Conservation (phyloP, 1,284 basidiomycete species). For the Puccinia polysora region DNA sequence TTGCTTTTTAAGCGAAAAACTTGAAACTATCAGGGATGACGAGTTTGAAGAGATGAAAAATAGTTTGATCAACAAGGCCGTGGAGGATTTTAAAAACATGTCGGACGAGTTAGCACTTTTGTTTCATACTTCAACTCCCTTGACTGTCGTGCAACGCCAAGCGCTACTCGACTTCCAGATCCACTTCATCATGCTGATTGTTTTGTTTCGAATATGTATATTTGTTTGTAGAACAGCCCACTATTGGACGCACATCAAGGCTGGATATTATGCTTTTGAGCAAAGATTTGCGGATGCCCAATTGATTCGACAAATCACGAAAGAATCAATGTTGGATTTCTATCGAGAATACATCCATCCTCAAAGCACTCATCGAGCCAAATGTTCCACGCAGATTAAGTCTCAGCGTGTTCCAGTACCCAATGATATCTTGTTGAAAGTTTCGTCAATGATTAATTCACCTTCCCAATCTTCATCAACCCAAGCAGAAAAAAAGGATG, state of each 20-base stretch:
- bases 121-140: not conserved
- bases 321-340: slow-evolving; percentile 50
- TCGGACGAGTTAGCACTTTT: slow-evolving; percentile 59
- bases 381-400: slow-evolving; percentile 51
- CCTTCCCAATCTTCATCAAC: not conserved
- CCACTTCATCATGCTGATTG: not conserved
- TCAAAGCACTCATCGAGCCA: slow-evolving; percentile 46
- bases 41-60: slow-evolving; percentile 66
- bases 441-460: not conserved
- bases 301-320: slow-evolving; percentile 47
- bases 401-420: slow-evolving; percentile 43
- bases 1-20: slow-evolving; percentile 53
- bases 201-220: not conserved
- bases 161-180: not conserved
- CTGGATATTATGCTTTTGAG: slow-evolving; percentile 43
- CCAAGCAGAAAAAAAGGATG: not conserved
- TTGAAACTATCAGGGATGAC: slow-evolving; percentile 57
- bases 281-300: slow-evolving; percentile 50
- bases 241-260: slow-evolving; percentile 52
- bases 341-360: slow-evolving; percentile 51
- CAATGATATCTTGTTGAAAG: not conserved
- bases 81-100: slow-evolving; percentile 69
- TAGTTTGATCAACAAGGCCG: slow-evolving; percentile 64
- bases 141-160: not conserved
- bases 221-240: slow-evolving; percentile 26